Evolutionary conservation across 2,329 filamentous ascomycete genomes (phyloP), one percentile per base, ranked within the genome.

Genomic region (Grosmannia serpens): DNA sequence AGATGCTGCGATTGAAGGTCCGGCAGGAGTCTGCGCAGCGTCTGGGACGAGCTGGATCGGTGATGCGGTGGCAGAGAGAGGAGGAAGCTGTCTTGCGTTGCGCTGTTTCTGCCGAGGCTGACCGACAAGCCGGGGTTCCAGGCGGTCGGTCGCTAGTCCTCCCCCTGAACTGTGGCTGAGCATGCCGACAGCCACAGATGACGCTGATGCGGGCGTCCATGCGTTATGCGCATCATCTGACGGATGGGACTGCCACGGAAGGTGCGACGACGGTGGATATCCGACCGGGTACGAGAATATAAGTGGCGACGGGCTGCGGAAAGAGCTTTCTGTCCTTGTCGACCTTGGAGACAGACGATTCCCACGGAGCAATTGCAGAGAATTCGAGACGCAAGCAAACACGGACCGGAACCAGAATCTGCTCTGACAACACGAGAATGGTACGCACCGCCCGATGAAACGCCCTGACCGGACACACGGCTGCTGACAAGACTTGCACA

Each of bases 401-500:
- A n/a, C 41, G 8, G 20, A 20, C 17, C 4, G 3, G 15, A 20
- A 20, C 38, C 38, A 20, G 38, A 41, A 20, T 15, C 38, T 6
- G 17, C 38, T 15, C 17, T 2, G 13, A 17, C 41, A 17, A 44
- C 17, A 44, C n/a, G 41, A 44, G 13, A 44, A 44, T 44, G 41
- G 41, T 44, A n/a, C 9, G 41, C 20, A 41, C 41, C 2, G 41
- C 41, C 5, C 4, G 41, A 44, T 22, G 41, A 22, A 44, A n/a
- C 41, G 8, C n/a, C 20, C 20, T 44, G 41, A 41, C 38, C 17
- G 17, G 41, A n/a, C 20, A 9, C 41, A 10, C 41, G 41, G 7
- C 41, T 20, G 41, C 41, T 44, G 41, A 44, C 20, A 2, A 5
- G 9, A 9, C 8, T 6, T 50, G 47, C 38, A 79, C n/a, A n/a